Evolutionary conservation across 2,329 filamentous ascomycete species (phyloP).

Genomic region (Meredithiella fracta): DNA sequence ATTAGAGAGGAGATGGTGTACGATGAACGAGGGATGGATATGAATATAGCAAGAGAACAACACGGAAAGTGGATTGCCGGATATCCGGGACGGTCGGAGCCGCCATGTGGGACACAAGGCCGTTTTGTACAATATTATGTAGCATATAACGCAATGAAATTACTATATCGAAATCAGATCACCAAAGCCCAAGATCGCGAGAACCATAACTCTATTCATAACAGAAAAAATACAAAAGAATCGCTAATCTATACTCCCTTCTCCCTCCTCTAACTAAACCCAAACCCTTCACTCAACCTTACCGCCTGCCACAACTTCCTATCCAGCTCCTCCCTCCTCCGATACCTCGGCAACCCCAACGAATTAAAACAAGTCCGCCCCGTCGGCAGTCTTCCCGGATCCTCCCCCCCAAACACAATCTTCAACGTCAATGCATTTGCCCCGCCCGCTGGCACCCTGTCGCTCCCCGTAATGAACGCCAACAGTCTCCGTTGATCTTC

Average conservation of each 20-base stretch:
- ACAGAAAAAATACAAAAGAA: slow-evolving; percentile 1
- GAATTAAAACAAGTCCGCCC: slow-evolving; percentile 87
- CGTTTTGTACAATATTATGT: slow-evolving; percentile 22
- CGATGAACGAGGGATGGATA: background rate
- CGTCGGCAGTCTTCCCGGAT: slow-evolving; percentile 59
- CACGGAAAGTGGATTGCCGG: background rate
- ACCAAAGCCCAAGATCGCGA: background rate
- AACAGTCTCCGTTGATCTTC: slow-evolving; percentile 61
- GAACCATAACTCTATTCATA: background rate
- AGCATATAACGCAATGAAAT: background rate
- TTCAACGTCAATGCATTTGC: slow-evolving; percentile 64
- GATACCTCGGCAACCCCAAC: slow-evolving; percentile 59
- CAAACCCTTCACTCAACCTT: slow-evolving; percentile 82
- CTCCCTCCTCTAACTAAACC: slow-evolving; percentile 48
- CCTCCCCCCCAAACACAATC: slow-evolving; percentile 58
- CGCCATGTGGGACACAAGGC: background rate
- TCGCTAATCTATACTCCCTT: background rate
- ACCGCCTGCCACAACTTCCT: slow-evolving; percentile 68
- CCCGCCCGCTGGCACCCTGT: slow-evolving; percentile 78
- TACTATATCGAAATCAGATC: background rate
- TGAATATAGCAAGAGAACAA: background rate
- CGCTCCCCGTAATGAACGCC: slow-evolving; percentile 77
- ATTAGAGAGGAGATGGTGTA: slow-evolving; percentile 26
- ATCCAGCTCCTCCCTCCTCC: slow-evolving; percentile 49
- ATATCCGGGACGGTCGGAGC: background rate